These are phyloP conservation scores for Aspergillus caelatus DNA, from an alignment of 2,329 filamentous ascomycete genomes.

Conservation along the genomic window DNA sequence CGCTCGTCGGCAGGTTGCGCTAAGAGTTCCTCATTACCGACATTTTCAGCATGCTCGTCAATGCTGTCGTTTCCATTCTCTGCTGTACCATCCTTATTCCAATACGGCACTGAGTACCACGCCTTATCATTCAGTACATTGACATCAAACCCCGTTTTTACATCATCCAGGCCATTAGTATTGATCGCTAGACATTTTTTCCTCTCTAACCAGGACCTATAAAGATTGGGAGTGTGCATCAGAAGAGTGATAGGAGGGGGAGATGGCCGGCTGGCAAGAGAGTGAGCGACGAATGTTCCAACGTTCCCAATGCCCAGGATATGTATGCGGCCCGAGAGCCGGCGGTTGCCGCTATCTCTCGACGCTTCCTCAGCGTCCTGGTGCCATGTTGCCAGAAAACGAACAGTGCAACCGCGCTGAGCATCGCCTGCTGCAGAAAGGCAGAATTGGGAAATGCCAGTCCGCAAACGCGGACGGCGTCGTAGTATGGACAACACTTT, in stretches of 20 bases:
- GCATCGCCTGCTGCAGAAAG: constrained; percentile 1
- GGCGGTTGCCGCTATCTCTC: constrained; percentile 20
- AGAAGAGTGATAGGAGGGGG: constrained; percentile 76
- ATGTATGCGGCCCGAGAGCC: constrained; percentile 49
- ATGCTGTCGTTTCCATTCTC: constrained; percentile 9
- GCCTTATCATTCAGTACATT: constrained; percentile 39
- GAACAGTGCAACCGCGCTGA: constrained; percentile 8
- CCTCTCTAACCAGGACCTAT: constrained; percentile 26
- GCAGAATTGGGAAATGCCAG: constrained; percentile 23
- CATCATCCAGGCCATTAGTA: constrained; percentile 45
- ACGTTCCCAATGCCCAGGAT: constrained; percentile 78
- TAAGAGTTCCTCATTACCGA: constrained; percentile 12
- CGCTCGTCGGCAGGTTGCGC: constrained; percentile 38
- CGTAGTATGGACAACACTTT: constrained; percentile 41
- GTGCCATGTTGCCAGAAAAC: constrained; percentile 31
- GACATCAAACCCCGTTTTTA: constrained; percentile 47
- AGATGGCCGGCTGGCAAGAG: constrained; percentile 67
- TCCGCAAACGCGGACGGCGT: constrained; percentile 37
- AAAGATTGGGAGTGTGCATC: constrained; percentile 55
- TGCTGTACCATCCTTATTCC: constrained; percentile 18
- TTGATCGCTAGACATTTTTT: constrained; percentile 37
- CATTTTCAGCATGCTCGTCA: constrained; percentile 15
- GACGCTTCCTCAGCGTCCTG: constrained; percentile 30
- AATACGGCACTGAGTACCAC: constrained; percentile 37
- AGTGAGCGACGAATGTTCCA: constrained; percentile 74